Percentiles rank a stretch among this genome's conserved stretches.
These are phyloP conservation scores for Suillus brevipes DNA, from an alignment of 768 basidiomycete genomes.

Conservation along the genomic window DNA sequence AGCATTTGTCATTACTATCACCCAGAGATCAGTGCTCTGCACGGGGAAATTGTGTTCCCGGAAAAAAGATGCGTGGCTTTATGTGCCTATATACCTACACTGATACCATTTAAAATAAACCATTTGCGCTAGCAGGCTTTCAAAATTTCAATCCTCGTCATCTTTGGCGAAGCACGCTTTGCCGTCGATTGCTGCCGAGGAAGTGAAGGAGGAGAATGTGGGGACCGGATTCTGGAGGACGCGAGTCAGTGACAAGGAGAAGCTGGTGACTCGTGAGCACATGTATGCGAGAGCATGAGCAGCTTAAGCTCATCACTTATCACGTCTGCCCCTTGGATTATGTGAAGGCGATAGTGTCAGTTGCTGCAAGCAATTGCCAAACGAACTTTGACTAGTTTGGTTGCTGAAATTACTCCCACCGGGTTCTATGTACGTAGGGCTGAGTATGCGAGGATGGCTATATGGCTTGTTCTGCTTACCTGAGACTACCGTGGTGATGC, in stretches of 20 bases:
- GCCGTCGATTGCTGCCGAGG: slow-evolving; percentile 55
- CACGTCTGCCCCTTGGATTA: too few species aligned
- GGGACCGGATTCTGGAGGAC: not conserved
- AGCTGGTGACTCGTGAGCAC: too few species aligned
- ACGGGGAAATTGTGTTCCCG: slow-evolving; percentile 64
- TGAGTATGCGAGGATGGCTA: slow-evolving; percentile 66
- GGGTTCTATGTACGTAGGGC: slow-evolving; percentile 65
- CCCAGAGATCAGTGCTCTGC: slow-evolving; percentile 56
- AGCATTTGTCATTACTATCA: slow-evolving; percentile 67
- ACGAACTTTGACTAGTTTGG: not conserved
- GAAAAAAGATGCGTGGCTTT: slow-evolving; percentile 51
- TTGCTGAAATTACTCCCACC: slow-evolving; percentile 57
- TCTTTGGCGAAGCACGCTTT: too few species aligned
- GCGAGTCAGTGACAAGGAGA: slow-evolving; percentile 7
- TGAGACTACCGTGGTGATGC: slow-evolving; percentile 71
- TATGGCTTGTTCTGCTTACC: slow-evolving; percentile 75
- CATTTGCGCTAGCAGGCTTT: slow-evolving; percentile 42
- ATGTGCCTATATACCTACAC: not conserved
- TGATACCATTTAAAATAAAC: not conserved
- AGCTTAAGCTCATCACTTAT: too few species aligned
- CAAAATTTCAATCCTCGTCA: slow-evolving; percentile 1
- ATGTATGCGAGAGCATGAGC: too few species aligned
- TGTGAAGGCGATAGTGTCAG: not conserved
- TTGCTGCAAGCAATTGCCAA: not conserved
- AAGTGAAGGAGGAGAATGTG: slow-evolving; percentile 11